Base-by-base conservation (phyloP, 2,329 filamentous ascomycete species). In the Zasmidium citrigriseum region DNA sequence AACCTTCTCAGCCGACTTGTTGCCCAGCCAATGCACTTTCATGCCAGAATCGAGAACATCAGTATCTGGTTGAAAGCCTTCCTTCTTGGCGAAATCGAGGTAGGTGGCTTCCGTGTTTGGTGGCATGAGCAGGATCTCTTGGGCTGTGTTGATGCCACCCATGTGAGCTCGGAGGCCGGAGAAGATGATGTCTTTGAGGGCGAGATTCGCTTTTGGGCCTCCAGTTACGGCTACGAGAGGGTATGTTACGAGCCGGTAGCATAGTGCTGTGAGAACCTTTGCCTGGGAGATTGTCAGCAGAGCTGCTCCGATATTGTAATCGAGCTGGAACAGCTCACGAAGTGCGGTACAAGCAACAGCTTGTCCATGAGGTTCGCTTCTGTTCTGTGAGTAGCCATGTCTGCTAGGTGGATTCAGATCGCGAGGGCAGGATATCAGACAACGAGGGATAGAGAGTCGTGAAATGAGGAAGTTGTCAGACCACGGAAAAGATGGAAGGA, bases 11-110 rank as follows among this genome's bases (percentile, higher is more conserved):
- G 75, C 69, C 12, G 62, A 64, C 46, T 67, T 70, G 22, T 67
- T 59, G 4, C 80, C 80, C 3, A 82, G 68, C 80, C 80, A 82
- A 61, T 80, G 76, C 0, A 78, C 75, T 55, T 76, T 73, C 11
- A 75, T 70, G 7, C 80, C 79, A 18, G 78, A 78, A 51, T 76
- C 73, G 2, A 79, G 67, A 1, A 71, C 73, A 18, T 74, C 69
- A 47, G 66, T 76, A 22, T 76, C 71, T 0, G 77, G 75, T 7
- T 71, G 63, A 59, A 78, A 72, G 9, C 68, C 67, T 22, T 70
- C 64, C 25, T 72, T 67, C 27, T 73, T 67, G 29, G 73, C 72
- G 46, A 74, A 70, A 21, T 72, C 63, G 24, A 72, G 60, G 59
- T 78, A 79, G 10, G 58, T 64, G 1, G 68, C 59, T 21, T 75